These are phyloP conservation scores for Coccomyxa subellipsoidea DNA, from an alignment of 163 green algal genomes.

Conservation along the genomic window DNA sequence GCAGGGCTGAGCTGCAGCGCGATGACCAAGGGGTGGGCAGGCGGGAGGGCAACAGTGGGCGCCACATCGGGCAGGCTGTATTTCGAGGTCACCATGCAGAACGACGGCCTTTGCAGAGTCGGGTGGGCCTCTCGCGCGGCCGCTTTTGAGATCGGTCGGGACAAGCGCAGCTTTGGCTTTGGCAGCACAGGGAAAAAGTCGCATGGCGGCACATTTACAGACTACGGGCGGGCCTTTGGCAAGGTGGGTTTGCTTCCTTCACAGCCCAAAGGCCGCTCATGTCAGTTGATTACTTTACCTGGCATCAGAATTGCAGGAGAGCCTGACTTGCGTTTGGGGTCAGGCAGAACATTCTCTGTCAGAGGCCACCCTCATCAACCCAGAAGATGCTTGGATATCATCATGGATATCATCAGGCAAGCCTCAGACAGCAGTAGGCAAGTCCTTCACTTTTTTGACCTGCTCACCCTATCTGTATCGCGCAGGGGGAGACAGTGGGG, in stretches of 20 bases:
- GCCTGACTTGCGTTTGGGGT: too few relatives aligned
- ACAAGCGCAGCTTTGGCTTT: conserved; percentile 65
- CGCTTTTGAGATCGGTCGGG: conserved; percentile 66
- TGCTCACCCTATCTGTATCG: too few relatives aligned
- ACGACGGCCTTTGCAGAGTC: conserved; percentile 74
- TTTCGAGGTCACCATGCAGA: conserved; percentile 55
- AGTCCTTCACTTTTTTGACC: too few relatives aligned
- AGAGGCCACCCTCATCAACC: too few relatives aligned
- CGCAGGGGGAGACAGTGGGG: conserved; percentile 64
- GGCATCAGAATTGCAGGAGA: too few relatives aligned
- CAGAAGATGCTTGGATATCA: too few relatives aligned
- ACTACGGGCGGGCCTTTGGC: conserved; percentile 65
- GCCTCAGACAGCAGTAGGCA: too few relatives aligned
- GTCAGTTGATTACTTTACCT: too few relatives aligned
- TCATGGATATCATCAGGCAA: too few relatives aligned
- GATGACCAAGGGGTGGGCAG: conserved; percentile 59
- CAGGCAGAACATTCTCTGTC: background rate
- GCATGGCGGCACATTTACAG: conserved; percentile 61
- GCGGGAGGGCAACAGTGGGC: conserved; percentile 54
- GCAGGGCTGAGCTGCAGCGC: conserved; percentile 55
- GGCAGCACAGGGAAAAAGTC: conserved; percentile 80
- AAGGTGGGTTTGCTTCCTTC: background rate
- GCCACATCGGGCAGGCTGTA: conserved; percentile 48
- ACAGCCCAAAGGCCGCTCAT: too few relatives aligned
- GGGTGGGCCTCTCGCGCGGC: conserved; percentile 61